These are phyloP conservation scores for Russula lepida DNA, from an alignment of 768 basidiomycete species.

Conservation along the genomic window DNA sequence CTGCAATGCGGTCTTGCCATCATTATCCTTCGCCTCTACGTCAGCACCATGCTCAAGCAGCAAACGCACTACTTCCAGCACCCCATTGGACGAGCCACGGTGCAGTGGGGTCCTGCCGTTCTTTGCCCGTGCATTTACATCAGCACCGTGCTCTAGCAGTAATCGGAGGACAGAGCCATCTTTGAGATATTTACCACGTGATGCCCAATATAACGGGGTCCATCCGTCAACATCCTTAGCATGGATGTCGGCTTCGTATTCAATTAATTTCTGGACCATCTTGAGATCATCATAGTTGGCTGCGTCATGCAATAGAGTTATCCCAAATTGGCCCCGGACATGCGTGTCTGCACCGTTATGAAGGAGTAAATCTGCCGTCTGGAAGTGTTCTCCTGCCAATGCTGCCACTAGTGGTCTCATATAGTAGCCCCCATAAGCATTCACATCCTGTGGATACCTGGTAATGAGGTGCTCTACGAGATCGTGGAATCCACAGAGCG, in stretches of 20 bases:
- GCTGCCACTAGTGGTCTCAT: background rate
- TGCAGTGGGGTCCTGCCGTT: background rate
- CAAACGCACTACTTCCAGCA: background rate
- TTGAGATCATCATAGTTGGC: background rate
- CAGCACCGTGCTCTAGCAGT: background rate
- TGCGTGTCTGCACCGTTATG: background rate
- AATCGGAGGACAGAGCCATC: background rate
- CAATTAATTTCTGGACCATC: background rate
- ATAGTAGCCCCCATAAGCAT: background rate
- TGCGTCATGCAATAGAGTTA: background rate
- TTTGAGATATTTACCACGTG: too few species aligned
- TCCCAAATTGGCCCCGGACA: fast-evolving
- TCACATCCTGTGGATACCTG: background rate
- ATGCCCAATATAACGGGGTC: background rate
- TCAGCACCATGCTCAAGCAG: background rate
- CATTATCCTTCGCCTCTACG: background rate
- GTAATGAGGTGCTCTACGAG: background rate
- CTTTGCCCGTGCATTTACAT: background rate
- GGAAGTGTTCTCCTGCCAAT: background rate
- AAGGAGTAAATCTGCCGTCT: background rate
- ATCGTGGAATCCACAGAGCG: background rate
- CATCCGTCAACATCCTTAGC: too few species aligned
- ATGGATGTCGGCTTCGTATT: background rate
- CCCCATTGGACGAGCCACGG: fast-evolving
- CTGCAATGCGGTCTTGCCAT: background rate